Percentiles rank a stretch among this genome's conserved stretches.
phyloP scores from a whole-genome alignment of 2,329 filamentous ascomycete species.

The Hypoxylon sp. region DNA sequence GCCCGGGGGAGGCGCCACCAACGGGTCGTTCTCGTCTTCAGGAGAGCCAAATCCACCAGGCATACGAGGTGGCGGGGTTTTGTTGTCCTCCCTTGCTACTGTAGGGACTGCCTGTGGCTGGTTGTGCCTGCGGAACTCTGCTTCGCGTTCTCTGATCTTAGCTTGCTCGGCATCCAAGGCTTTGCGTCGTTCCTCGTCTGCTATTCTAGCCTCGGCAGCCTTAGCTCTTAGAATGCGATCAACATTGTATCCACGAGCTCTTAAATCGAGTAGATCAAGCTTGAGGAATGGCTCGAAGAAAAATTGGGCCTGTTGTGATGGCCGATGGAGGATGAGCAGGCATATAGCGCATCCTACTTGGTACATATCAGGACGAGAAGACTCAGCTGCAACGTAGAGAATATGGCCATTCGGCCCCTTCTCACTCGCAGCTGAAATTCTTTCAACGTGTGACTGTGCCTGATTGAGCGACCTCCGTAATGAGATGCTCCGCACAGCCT shows the following conservation, averaged over 20 bases:
- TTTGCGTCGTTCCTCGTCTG: slow-evolving; percentile 81
- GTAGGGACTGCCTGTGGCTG: slow-evolving; percentile 50
- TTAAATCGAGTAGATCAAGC: slow-evolving; percentile 81
- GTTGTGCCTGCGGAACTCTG: slow-evolving; percentile 58
- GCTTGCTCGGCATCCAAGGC: slow-evolving; percentile 77
- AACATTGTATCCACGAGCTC: slow-evolving; percentile 93
- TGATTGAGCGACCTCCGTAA: slow-evolving; percentile 80
- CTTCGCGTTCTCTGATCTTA: slow-evolving; percentile 66
- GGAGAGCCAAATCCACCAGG: slow-evolving; percentile 72
- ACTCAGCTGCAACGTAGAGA: slow-evolving; percentile 76
- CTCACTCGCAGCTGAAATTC: slow-evolving; percentile 74
- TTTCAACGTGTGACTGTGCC: slow-evolving; percentile 74
- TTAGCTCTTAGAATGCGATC: slow-evolving; percentile 91
- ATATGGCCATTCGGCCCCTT: slow-evolving; percentile 64
- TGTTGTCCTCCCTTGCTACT: slow-evolving; percentile 51
- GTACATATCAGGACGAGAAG: slow-evolving; percentile 78
- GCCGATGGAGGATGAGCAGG: slow-evolving; percentile 78
- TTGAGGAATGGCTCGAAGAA: slow-evolving; percentile 92
- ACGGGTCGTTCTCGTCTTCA: slow-evolving; percentile 28
- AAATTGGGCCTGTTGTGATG: slow-evolving; percentile 87
- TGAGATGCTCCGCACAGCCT: slow-evolving; percentile 79
- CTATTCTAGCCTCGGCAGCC: slow-evolving; percentile 85
- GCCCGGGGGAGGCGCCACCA: slow-evolving; percentile 44
- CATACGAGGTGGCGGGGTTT: slow-evolving; percentile 64
- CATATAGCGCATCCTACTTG: slow-evolving; percentile 91